Percentiles rank a stretch among this genome's conserved stretches.
Conservation (phyloP, 106 monocot genomes). For the Phalaenopsis equestris region DNA sequence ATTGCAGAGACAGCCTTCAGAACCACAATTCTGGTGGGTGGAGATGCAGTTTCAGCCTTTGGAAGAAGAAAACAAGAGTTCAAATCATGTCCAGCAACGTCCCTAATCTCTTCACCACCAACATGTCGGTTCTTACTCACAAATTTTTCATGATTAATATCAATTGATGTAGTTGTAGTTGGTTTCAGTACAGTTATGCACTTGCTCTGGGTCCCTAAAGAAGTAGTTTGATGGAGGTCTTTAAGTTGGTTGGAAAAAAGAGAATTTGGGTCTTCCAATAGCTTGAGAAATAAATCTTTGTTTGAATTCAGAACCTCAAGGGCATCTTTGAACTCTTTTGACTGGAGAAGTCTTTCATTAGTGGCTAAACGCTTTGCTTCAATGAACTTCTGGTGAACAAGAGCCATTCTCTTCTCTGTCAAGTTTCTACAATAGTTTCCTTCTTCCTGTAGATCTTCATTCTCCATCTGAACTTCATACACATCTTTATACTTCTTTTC, state of each 20-base stretch:
- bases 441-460: conserved; percentile 14
- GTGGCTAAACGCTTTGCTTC: conserved; percentile 76
- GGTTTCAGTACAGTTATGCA: conserved; percentile 59
- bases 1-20: conserved; percentile 67
- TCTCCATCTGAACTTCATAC: conserved; percentile 23
- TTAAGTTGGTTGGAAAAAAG: conserved; percentile 44
- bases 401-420: conserved; percentile 63
- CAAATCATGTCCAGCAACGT: not conserved
- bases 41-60: conserved; percentile 40
- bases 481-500: conserved; percentile 40
- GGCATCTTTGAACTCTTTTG: conserved; percentile 82
- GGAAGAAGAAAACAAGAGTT: conserved; percentile 15
- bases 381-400: conserved; percentile 78
- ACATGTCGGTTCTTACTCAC: conserved; percentile 8
- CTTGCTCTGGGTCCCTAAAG: conserved; percentile 22
- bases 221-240: conserved; percentile 16
- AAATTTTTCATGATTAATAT: not conserved
- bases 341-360: conserved; percentile 63
- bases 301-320: conserved; percentile 96
- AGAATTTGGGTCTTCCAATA: conserved; percentile 84
- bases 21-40: conserved; percentile 87
- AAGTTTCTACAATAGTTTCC: conserved; percentile 20
- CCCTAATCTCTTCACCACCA: not conserved
- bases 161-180: conserved; percentile 23
- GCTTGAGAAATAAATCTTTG: conserved; percentile 79